Percentiles rank a stretch among this genome's conserved stretches.
phyloP scores from a whole-genome alignment of 345 rosid genomes.

The Rhizophora mangle region DNA sequence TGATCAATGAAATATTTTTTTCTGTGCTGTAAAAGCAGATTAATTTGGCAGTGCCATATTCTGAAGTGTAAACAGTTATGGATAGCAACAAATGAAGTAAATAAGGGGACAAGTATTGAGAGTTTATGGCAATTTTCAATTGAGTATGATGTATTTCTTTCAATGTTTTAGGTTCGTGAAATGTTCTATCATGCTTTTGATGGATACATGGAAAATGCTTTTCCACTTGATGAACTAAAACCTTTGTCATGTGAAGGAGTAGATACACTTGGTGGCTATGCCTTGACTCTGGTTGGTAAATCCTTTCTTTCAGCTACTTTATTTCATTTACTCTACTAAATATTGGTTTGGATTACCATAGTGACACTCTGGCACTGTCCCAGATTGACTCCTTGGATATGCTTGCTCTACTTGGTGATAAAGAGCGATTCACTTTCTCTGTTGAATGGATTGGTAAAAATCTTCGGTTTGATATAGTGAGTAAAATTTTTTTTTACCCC shows the following conservation, averaged over 20 bases:
- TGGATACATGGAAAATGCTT: constrained; percentile 96
- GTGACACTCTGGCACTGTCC: constrained; percentile 7
- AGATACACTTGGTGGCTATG: constrained; percentile 94
- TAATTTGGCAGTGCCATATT: background rate
- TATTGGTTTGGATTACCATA: constrained; percentile 9
- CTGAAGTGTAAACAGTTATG: no score
- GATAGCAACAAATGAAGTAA: background rate
- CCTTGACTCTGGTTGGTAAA: constrained; percentile 71
- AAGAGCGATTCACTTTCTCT: constrained; percentile 63
- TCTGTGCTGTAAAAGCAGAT: background rate
- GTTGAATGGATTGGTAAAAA: constrained; percentile 98
- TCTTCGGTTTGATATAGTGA: constrained; percentile 96
- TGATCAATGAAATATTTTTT: background rate
- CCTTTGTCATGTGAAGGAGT: constrained; percentile 91
- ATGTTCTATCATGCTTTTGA: constrained; percentile 98
- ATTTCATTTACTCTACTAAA: constrained; percentile 12
- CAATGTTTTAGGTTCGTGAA: constrained; percentile 61
- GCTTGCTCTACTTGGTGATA: constrained; percentile 84
- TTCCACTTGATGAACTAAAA: constrained; percentile 86
- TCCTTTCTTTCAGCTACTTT: background rate
- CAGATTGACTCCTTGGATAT: constrained; percentile 96
- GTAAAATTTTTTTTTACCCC: constrained; percentile 39
- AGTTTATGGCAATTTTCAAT: background rate
- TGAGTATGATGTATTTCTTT: background rate
- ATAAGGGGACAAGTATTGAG: background rate